A percentile compares a stretch with the other conserved stretches of the same genome.
Conservation (phyloP, 371 early-diverging fungal genomes). For the Rhizopus arrhizus region DNA sequence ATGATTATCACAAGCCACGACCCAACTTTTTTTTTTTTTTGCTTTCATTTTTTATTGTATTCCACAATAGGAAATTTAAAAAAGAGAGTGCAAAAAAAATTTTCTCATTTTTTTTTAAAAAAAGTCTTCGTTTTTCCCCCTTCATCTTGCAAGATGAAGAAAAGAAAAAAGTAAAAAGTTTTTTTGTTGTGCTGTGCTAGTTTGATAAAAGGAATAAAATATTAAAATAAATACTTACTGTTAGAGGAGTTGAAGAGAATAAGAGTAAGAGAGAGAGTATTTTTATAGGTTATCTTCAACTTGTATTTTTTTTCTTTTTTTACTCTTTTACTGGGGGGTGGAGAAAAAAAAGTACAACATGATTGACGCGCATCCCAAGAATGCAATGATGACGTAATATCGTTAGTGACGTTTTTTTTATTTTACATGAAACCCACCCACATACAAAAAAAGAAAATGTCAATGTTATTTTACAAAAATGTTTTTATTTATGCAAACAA, state of each 20-base stretch:
- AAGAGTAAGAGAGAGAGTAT: not conserved
- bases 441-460: not conserved
- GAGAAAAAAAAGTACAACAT: not conserved
- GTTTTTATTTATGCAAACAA: slow-evolving; percentile 2
- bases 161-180: not conserved
- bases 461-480: not conserved
- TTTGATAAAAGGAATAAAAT: not conserved
- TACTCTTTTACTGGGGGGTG: not conserved
- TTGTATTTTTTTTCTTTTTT: not conserved
- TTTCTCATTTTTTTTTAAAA: not conserved
- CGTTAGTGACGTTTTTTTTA: not conserved
- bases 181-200: not conserved
- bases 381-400: not conserved
- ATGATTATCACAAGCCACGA: slow-evolving; percentile 2
- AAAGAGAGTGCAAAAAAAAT: not conserved
- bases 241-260: slow-evolving; percentile 1
- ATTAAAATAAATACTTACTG: slow-evolving; percentile 1
- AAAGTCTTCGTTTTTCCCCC: not conserved
- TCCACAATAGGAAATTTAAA: slow-evolving; percentile 13
- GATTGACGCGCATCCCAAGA: slow-evolving; percentile 1
- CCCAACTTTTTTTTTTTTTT: slow-evolving; percentile 8
- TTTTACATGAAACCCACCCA: not conserved
- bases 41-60: not conserved
- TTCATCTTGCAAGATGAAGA: slow-evolving; percentile 2
- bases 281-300: not conserved